These are phyloP conservation scores for Cyclotella sp. DNA, from an alignment of 108 stramenopile species.

Conservation along the genomic window DNA sequence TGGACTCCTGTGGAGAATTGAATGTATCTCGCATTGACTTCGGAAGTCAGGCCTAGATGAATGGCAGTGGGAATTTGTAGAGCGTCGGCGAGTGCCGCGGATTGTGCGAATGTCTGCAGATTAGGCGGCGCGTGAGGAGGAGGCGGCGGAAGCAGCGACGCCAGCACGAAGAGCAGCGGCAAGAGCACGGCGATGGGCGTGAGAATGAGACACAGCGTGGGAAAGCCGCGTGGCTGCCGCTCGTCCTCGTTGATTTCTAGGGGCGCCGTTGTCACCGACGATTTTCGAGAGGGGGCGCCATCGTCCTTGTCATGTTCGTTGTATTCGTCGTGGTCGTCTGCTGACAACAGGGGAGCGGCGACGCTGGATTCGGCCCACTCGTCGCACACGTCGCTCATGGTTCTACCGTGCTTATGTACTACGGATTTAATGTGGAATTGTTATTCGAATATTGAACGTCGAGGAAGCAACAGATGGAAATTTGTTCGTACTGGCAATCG, in stretches of 20 bases:
- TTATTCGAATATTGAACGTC: no score
- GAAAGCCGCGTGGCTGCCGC: background rate
- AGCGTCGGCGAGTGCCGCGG: slow-evolving; percentile 19
- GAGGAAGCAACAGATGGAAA: no score
- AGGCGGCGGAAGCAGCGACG: slow-evolving; percentile 12
- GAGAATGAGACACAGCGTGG: slow-evolving; percentile 18
- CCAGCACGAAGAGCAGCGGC: slow-evolving; percentile 9
- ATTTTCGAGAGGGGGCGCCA: background rate
- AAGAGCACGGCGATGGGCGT: slow-evolving; percentile 17
- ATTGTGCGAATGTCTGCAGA: slow-evolving; percentile 11
- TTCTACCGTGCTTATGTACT: no score
- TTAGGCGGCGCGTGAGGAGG: background rate
- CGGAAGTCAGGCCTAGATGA: slow-evolving; percentile 57
- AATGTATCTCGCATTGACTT: slow-evolving; percentile 51
- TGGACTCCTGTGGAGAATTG: slow-evolving; percentile 65
- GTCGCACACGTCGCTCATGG: no score
- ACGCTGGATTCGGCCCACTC: no score
- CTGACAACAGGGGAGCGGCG: no score
- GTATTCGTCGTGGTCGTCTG: no score
- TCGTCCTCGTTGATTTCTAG: slow-evolving; percentile 2
- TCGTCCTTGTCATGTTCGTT: no score
- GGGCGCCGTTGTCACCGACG: background rate
- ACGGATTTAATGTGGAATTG: no score
- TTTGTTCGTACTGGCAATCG: no score
- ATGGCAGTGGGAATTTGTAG: slow-evolving; percentile 50